Percentiles rank a stretch among this genome's conserved stretches.
These are phyloP conservation scores for Pulveroboletus sp. DNA, from an alignment of 768 basidiomycete species.

Conservation along the genomic window DNA sequence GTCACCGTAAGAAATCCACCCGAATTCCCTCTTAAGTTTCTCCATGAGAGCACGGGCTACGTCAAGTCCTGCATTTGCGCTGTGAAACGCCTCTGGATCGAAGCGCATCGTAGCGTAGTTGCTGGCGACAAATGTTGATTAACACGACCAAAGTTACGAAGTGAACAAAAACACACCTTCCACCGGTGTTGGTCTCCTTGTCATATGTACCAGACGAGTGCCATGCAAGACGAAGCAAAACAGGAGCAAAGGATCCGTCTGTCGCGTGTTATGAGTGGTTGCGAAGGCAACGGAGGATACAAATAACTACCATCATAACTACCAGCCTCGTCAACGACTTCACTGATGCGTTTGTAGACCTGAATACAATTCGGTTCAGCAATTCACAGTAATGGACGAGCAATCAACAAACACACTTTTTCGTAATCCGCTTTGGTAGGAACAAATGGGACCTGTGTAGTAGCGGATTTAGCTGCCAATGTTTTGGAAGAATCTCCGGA, in stretches of 20 bases:
- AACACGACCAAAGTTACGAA: background rate
- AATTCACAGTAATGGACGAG: background rate
- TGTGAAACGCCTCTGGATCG: slow-evolving; percentile 79
- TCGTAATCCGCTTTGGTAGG: too few relatives aligned
- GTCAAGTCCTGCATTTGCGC: slow-evolving; percentile 78
- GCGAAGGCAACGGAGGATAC: background rate
- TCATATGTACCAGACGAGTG: slow-evolving; percentile 93
- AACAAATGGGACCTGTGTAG: too few relatives aligned
- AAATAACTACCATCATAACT: slow-evolving; percentile 72
- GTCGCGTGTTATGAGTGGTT: slow-evolving; percentile 1
- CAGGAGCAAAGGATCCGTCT: slow-evolving; percentile 89
- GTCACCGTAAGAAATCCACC: slow-evolving; percentile 95
- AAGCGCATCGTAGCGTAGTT: slow-evolving; percentile 99
- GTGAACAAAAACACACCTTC: slow-evolving; percentile 51
- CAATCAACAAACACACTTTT: too few relatives aligned
- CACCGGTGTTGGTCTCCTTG: slow-evolving; percentile 69
- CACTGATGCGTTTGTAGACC: slow-evolving; percentile 91
- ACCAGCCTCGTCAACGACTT: slow-evolving; percentile 62
- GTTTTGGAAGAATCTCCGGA: too few relatives aligned
- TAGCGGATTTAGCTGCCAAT: too few relatives aligned
- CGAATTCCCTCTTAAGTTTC: slow-evolving; percentile 79
- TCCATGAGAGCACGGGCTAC: slow-evolving; percentile 83
- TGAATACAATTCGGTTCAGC: slow-evolving; percentile 22
- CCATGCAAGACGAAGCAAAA: slow-evolving; percentile 89
- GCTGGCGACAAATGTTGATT: slow-evolving; percentile 36